phyloP scores from a whole-genome alignment of 257 asterid species.

The Nicotiana paniculata region DNA sequence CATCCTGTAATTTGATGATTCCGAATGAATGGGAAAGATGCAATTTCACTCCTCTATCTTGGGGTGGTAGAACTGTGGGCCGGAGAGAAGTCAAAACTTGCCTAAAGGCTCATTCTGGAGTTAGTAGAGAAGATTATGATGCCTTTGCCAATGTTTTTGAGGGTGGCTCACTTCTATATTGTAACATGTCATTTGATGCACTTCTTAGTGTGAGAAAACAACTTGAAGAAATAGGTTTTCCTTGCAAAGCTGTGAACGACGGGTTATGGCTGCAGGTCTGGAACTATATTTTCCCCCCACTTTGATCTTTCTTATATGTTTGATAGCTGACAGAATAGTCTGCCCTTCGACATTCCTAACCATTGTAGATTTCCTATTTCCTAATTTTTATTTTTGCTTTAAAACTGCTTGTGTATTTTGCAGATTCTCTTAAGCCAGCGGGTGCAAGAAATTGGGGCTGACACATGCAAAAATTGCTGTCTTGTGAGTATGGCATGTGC shows the following conservation, averaged over 20 bases:
- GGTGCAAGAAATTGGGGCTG: constrained; percentile 83
- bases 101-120: constrained; percentile 57
- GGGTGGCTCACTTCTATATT: constrained; percentile 83
- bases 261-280: constrained; percentile 96
- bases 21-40: constrained; percentile 85
- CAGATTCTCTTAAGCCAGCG: constrained; percentile 93
- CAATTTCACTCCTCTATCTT: constrained; percentile 60
- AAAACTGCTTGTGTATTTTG: constrained; percentile 15
- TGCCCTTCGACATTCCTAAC: not conserved
- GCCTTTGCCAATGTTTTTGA: constrained; percentile 75
- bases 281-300: constrained; percentile 2
- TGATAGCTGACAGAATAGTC: not conserved
- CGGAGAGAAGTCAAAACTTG: constrained; percentile 71
- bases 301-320: not conserved
- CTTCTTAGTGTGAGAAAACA: constrained; percentile 80
- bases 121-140: constrained; percentile 81
- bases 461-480: constrained; percentile 86
- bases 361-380: not conserved
- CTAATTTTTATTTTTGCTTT: constrained; percentile 10
- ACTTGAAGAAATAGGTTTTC: constrained; percentile 96
- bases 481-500: constrained; percentile 61
- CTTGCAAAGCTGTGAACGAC: constrained; percentile 96
- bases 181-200: constrained; percentile 95
- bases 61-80: constrained; percentile 95
- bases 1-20: constrained; percentile 51